Percentiles rank a stretch among this genome's conserved stretches.
These are phyloP conservation scores for Trichoderma hamatum DNA, from an alignment of 2,329 filamentous ascomycete genomes.

Conservation along the genomic window DNA sequence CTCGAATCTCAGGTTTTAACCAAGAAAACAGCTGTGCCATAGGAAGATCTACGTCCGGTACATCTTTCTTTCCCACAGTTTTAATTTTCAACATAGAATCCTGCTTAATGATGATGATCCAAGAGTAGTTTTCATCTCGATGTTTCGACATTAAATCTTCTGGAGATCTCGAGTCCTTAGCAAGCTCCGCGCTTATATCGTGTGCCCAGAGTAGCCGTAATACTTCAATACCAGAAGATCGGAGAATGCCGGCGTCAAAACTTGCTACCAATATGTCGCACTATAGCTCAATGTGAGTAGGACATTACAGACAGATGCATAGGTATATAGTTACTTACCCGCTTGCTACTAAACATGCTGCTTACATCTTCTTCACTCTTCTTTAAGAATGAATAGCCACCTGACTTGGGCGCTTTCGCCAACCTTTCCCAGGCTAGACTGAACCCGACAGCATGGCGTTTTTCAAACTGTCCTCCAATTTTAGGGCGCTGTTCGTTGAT, in stretches of 20 bases:
- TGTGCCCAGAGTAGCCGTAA: conserved; percentile 79
- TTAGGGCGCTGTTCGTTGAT: conserved; percentile 82
- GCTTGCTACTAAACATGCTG: conserved; percentile 62
- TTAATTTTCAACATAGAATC: conserved; percentile 78
- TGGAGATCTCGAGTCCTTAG: conserved; percentile 73
- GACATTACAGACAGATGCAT: neutral
- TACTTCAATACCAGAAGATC: conserved; percentile 75
- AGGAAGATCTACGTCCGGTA: conserved; percentile 74
- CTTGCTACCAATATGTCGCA: conserved; percentile 91
- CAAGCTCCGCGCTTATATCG: conserved; percentile 86
- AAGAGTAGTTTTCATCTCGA: conserved; percentile 76
- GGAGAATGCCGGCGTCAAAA: conserved; percentile 76
- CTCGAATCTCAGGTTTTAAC: conserved; percentile 79
- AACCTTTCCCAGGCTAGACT: conserved; percentile 87
- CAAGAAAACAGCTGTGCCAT: conserved; percentile 74
- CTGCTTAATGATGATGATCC: conserved; percentile 87
- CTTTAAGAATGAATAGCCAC: conserved; percentile 65
- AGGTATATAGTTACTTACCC: conserved; percentile 52
- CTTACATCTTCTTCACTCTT: conserved; percentile 66
- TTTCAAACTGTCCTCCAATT: conserved; percentile 61
- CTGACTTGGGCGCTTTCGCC: conserved; percentile 63
- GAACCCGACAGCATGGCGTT: conserved; percentile 86
- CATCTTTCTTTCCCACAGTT: conserved; percentile 74
- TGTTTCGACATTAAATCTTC: conserved; percentile 80
- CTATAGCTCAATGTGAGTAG: conserved; percentile 40